Evolutionary conservation across 192 early-diverging fungal species (phyloP), one percentile per base, ranked within the genome.

Genomic region (Coemansia sp.): DNA sequence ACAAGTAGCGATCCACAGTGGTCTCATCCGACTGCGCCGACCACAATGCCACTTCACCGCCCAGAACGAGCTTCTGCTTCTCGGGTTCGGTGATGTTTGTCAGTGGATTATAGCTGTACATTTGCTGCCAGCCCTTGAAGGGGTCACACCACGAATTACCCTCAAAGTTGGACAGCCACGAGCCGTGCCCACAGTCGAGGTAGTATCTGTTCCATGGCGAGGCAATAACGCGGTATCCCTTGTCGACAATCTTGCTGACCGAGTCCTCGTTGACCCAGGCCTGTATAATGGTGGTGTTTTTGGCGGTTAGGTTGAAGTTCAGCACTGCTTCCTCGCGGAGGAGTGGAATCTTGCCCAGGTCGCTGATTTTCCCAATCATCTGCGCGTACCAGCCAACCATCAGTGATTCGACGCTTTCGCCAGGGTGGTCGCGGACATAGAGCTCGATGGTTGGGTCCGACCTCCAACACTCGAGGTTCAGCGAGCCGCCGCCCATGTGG

Each of bases 401-500:
- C 39, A 78, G 68, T 10, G 73, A 75, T 52, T 78, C 66, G 69
- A 85, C 58, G 63, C 74, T 78, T 38, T 85, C 72, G 8, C 76
- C 79, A 2, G 79, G 74, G 58, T 80, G 82, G 40, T 82, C 80
- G 63, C 80, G 72, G 8, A 69, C 42, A 42, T 82, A 82, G n/a
- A 77, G 65, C 66, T 82, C 80, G 4, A 77, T 44, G 9, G 73
- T 64, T n/a, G 70, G 74, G 40, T 86, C 86, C 59, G 82, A 84
- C 69, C 85, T 85, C 85, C 84, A 91, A 70, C 93, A 94, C 33
- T 90, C 86, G 59, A 82, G 63, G 52, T 89, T 89, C 38, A 91
- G 82, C 43, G 91, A 87, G 68, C 92, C 90, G 8, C 85, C 85
- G 37, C 94, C 94, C 32, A 88, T 74, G 75, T 97, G 94, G 68